These are phyloP conservation scores for Diplodia corticola DNA, from an alignment of 2,329 filamentous ascomycete species.

Conservation along the genomic window DNA sequence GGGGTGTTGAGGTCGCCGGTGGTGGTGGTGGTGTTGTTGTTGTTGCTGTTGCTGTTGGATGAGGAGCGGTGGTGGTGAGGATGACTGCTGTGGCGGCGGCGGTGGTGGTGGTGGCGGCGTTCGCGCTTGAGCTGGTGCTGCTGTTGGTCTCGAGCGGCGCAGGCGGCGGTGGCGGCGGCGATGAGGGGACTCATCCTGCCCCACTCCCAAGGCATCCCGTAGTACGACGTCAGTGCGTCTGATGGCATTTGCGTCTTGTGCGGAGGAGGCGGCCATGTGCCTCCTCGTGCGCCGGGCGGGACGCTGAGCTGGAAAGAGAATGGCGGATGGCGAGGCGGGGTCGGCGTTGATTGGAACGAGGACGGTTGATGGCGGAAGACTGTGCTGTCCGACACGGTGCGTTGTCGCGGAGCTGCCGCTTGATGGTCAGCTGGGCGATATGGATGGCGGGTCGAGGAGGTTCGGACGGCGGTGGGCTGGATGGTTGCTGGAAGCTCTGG, in stretches of 20 bases:
- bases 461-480: neutral
- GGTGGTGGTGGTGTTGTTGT: too few relatives aligned
- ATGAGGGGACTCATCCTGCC: constrained; percentile 43
- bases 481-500: neutral
- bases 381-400: neutral
- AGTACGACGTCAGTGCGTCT: constrained; percentile 50
- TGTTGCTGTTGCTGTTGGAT: too few relatives aligned
- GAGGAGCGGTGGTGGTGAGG: neutral
- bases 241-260: constrained; percentile 25
- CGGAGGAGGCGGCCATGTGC: neutral
- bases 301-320: neutral
- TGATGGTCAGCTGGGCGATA: neutral
- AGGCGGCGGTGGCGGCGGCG: neutral
- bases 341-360: neutral
- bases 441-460: neutral
- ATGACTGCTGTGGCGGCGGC: neutral
- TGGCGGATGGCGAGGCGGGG: neutral
- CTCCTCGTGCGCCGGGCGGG: neutral
- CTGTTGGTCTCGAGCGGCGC: neutral
- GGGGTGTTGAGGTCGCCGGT: neutral
- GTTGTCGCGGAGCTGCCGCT: neutral
- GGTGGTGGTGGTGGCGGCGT: neutral
- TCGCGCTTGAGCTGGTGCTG: neutral
- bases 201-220: constrained; percentile 50
- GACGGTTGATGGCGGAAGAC: neutral